Conservation (phyloP, 805 yeast species). For the Nakazawaea pomicola region DNA sequence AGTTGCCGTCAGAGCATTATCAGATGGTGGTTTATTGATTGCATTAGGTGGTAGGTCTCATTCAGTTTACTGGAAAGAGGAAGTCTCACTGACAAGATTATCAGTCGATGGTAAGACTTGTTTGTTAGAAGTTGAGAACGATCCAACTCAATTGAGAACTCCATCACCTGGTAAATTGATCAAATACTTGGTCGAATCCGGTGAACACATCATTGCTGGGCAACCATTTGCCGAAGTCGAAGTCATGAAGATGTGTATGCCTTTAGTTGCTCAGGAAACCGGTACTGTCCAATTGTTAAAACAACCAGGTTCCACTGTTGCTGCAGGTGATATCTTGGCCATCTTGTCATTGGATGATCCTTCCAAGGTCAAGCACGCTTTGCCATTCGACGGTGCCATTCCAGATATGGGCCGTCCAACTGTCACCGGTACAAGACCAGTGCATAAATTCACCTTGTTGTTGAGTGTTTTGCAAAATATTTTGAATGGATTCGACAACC, state of each 20-base stretch:
- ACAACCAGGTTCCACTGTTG: constrained; percentile 97
- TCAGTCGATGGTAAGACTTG: constrained; percentile 96
- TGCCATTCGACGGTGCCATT: constrained; percentile 90
- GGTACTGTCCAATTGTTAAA: constrained; percentile 90
- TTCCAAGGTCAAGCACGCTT: constrained; percentile 92
- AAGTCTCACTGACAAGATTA: constrained; percentile 89
- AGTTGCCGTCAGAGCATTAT: constrained; percentile 80
- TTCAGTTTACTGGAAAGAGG: constrained; percentile 96
- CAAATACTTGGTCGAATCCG: constrained; percentile 87
- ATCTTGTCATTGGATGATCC: constrained; percentile 95
- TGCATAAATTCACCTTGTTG: constrained; percentile 61
- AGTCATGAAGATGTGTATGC: constrained; percentile 99
- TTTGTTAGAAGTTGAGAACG: constrained; percentile 89
- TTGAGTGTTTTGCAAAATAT: constrained; percentile 68
- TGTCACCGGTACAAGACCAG: constrained; percentile 79
- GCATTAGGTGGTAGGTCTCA: constrained; percentile 91
- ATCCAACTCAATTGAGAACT: constrained; percentile 96
- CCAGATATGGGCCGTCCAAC: constrained; percentile 85
- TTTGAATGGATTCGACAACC: constrained; percentile 90
- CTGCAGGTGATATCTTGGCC: constrained; percentile 96
- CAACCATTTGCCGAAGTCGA: constrained; percentile 98
- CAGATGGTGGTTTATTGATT: constrained; percentile 91
- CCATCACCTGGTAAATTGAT: constrained; percentile 99
- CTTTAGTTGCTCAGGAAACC: constrained; percentile 86
- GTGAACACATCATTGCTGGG: constrained; percentile 88